Base-by-base conservation (phyloP, 2,329 filamentous ascomycete genomes). In the Xylaria sp. region DNA sequence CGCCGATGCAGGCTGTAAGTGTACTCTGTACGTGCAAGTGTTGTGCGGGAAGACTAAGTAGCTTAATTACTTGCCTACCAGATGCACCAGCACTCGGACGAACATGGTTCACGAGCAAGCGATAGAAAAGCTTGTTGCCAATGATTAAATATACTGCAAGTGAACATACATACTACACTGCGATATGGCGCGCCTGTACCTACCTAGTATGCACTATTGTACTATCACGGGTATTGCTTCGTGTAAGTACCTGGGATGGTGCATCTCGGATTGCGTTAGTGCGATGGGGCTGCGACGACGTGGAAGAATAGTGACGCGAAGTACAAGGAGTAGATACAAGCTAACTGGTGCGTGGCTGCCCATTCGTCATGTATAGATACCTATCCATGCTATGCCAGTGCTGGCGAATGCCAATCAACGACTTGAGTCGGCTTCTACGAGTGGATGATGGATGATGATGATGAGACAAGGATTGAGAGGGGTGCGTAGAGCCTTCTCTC, bases 321-420 rank as follows among this genome's bases (percentile, higher is more conserved):
- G 62, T 62, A 69, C 67, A 58, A 71, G 71, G 67, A 71, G 64
- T 48, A 73, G 66, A 75, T 75, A 75, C 74, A 74, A 75, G 70
- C 71, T 76, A 74, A 74, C 64, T 74, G 75, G 79, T 68, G 79
- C 77, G 78, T 80, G 66, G 79, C 78, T 81, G 78, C 79, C 79
- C 79, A 80, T 80, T 71, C 56, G 39, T 73, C 73, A 72, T 68
- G 80, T 81, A 80, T 75, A 75, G 71, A 75, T 78, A 76, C 76
- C 76, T 77, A 57, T 70, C 59, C 41, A 58, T 49, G 54, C 46
- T 41, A 25, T 39, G 36, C 41, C 25, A 46, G 52, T 64, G 60
- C 62, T 46, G 12, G 58, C 39, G n/a, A 51, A 28, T 58, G 13
- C 70, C 66, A 64, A 70, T 67, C 39, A 56, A 67, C 51, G 62